phyloP scores from a whole-genome alignment of 306 rosid genomes.

The Inga laurina region DNA sequence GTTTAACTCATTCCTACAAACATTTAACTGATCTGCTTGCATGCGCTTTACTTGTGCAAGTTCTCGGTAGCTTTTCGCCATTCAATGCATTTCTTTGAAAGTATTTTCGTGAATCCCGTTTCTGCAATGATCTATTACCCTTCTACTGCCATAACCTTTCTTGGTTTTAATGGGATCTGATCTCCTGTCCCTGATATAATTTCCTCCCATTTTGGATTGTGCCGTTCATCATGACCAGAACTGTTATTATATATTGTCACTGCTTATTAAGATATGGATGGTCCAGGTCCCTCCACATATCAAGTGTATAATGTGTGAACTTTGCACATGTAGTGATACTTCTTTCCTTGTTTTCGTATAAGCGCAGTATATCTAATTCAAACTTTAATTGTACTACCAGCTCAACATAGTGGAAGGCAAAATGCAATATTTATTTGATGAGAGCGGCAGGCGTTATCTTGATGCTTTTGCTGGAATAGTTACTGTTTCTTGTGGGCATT shows the following conservation, averaged over 20 bases:
- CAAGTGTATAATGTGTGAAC: not conserved
- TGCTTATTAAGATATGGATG: not conserved
- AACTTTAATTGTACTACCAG: conserved; percentile 43
- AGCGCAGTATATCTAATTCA: conserved; percentile 8
- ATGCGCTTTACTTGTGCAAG: not conserved
- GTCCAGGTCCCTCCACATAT: not conserved
- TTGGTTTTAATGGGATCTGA: not conserved
- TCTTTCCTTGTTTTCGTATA: not conserved
- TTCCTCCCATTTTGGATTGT: not conserved
- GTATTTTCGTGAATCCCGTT: not conserved
- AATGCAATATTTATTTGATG: conserved; percentile 92
- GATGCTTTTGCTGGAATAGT: conserved; percentile 98
- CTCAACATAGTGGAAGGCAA: conserved; percentile 93
- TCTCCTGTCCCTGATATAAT: not conserved
- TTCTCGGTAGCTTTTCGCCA: no score
- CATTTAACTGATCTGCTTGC: no score
- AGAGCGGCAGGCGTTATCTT: conserved; percentile 85
- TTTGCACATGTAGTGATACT: not conserved
- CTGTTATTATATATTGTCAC: not conserved
- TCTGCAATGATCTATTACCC: not conserved
- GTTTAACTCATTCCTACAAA: not conserved
- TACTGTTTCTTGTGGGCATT: conserved; percentile 96
- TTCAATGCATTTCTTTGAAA: not conserved
- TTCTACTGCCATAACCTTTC: not conserved
- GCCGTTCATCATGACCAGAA: not conserved